These are phyloP conservation scores for Gymnopus androsaceus DNA, from an alignment of 1,284 basidiomycete genomes.

Conservation along the genomic window DNA sequence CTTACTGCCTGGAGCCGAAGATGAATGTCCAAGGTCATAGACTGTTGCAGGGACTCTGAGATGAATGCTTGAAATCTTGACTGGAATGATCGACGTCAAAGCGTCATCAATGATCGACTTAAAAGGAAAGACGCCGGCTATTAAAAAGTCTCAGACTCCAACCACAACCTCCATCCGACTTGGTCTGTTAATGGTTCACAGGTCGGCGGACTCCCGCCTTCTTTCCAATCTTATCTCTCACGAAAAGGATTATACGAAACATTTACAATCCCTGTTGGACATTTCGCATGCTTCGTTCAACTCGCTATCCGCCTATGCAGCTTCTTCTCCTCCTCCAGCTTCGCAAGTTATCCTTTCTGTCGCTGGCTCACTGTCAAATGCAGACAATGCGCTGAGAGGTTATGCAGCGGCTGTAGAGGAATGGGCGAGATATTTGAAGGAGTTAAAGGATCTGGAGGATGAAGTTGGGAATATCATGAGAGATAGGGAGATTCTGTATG, in stretches of 20 bases:
- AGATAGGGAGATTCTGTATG: conserved; percentile 75
- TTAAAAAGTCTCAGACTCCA: neutral
- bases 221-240: conserved; percentile 64
- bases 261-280: conserved; percentile 56
- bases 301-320: conserved; percentile 72
- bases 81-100: too few species aligned
- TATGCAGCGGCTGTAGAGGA: conserved; percentile 63
- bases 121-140: too few species aligned
- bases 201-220: conserved; percentile 70
- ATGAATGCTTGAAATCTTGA: too few species aligned
- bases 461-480: conserved; percentile 67
- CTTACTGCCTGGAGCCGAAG: too few species aligned
- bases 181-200: conserved; percentile 58
- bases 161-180: neutral
- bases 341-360: conserved; percentile 60
- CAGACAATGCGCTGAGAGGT: conserved; percentile 65
- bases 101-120: neutral
- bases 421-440: conserved; percentile 64
- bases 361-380: conserved; percentile 58
- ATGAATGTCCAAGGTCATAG: too few species aligned
- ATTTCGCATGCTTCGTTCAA: conserved; percentile 62
- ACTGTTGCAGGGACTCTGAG: too few species aligned
- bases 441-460: conserved; percentile 66
- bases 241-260: conserved; percentile 72
- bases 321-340: conserved; percentile 58